Base-by-base conservation (phyloP, 2,329 filamentous ascomycete species). In the Colletotrichum australisinense region DNA sequence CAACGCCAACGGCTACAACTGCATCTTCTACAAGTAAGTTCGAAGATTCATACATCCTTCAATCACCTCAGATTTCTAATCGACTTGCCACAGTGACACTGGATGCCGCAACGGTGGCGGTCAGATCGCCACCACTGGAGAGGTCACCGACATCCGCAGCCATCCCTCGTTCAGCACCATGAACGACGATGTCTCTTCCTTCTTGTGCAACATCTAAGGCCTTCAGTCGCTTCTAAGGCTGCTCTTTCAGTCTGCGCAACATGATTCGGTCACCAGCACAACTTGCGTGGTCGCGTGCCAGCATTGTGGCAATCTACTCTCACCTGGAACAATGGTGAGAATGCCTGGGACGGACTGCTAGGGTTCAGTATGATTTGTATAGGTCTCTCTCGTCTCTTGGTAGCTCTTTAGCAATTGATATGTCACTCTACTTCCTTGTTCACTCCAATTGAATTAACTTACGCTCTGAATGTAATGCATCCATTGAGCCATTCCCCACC, bases 131-230 rank as follows among this genome's bases (percentile, higher is more conserved):
- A 72, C 69, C 9, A 63, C 26, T 26, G 64, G 69, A 11, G 26
- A 60, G 9, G 58, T 72, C 26, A 16, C 38, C 8, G 52, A 72
- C 52, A 72, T 72, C 42, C 63, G 69, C 16, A 63, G 63, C 49
- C 24, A 68, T 38, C 52, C 69, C 7, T 28, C 42, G 16, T 67
- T 63, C 69, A 68, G 64, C 63, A 72, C 58, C 57, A 57, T 58
- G 69, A 72, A 72, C 38, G 69, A 72, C n/a, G 69, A 72, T 28
- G 64, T 72, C n/a, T 72, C 69, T 24, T 72, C 69, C 32, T 72
- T 72, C 57, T 28, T 68, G 14, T 68, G 64, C 58, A 72, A 63
- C 52, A 63, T 68, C 1, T 68, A 67, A 62, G 53, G 38, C n/a
- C 16, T 19, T 11, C 4, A 19, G 1, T n/a, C 1, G 42, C 0